These are phyloP conservation scores for Anastatica hierochuntica DNA, from an alignment of 345 rosid species.

Conservation along the genomic window DNA sequence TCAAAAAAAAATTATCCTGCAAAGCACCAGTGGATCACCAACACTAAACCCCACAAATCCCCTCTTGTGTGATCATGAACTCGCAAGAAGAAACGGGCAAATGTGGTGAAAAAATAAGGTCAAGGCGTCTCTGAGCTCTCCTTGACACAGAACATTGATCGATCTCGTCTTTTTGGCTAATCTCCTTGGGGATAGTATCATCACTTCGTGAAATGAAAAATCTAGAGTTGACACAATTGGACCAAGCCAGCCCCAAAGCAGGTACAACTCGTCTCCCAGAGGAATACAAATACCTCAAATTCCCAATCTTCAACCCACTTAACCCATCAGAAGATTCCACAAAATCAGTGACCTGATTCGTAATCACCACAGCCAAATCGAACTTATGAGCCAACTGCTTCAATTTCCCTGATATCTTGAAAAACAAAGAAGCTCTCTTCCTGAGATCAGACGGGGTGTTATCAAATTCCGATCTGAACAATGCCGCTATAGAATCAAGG, in stretches of 20 bases:
- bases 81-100: slow-evolving; percentile 54
- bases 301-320: slow-evolving; percentile 53
- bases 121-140: slow-evolving; percentile 39
- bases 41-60: slow-evolving; percentile 23
- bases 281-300: slow-evolving; percentile 44
- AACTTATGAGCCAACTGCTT: slow-evolving; percentile 58
- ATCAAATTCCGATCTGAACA: slow-evolving; percentile 79
- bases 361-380: slow-evolving; percentile 58
- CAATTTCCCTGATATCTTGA: slow-evolving; percentile 57
- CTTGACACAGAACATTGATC: slow-evolving; percentile 15
- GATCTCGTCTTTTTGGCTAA: slow-evolving; percentile 6
- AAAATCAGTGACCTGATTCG: slow-evolving; percentile 83
- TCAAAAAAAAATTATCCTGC: neutral
- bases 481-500: slow-evolving; percentile 77
- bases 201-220: slow-evolving; percentile 49
- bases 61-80: slow-evolving; percentile 32
- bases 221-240: slow-evolving; percentile 80
- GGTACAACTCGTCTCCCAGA: slow-evolving; percentile 73
- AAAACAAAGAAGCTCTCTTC: slow-evolving; percentile 64
- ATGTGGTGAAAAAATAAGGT: slow-evolving; percentile 66
- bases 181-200: slow-evolving; percentile 21
- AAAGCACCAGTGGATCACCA: neutral
- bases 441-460: slow-evolving; percentile 57
- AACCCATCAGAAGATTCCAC: slow-evolving; percentile 37
- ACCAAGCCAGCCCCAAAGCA: slow-evolving; percentile 74